A percentile compares a stretch with the other conserved stretches of the same genome.
Evolutionary conservation across 768 basidiomycete species (phyloP).

Genomic region (Boletus fagicola): DNA sequence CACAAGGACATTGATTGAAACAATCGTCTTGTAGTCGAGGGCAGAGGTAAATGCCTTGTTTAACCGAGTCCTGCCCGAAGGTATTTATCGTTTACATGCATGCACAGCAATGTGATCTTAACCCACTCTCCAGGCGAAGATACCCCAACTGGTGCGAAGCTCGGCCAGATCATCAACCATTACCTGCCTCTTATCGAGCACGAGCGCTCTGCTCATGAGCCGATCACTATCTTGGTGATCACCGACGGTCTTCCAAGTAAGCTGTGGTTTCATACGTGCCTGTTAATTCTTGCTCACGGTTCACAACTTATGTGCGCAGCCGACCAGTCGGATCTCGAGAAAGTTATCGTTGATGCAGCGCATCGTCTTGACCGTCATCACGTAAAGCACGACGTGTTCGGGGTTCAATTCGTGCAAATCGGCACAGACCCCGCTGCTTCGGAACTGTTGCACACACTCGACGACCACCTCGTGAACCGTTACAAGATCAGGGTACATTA

Average conservation of each 20-base stretch:
- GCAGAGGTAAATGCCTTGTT: slow-evolving; percentile 25
- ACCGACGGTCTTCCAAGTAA: slow-evolving; percentile 42
- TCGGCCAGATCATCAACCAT: slow-evolving; percentile 35
- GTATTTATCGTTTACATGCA: slow-evolving; percentile 5
- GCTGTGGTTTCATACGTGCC: slow-evolving; percentile 2
- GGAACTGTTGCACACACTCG: slow-evolving; percentile 39
- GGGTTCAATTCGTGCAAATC: slow-evolving; percentile 49
- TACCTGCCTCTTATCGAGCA: slow-evolving; percentile 37
- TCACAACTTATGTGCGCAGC: slow-evolving; percentile 14
- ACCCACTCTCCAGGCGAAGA: slow-evolving; percentile 27
- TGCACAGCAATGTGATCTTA: background rate
- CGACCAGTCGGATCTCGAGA: slow-evolving; percentile 28
- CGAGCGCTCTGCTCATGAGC: slow-evolving; percentile 32
- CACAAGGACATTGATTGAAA: background rate
- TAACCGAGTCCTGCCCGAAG: slow-evolving; percentile 25
- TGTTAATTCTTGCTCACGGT: background rate
- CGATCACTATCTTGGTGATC: slow-evolving; percentile 37
- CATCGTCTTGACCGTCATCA: slow-evolving; percentile 38
- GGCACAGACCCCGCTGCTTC: slow-evolving; percentile 39
- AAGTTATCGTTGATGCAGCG: slow-evolving; percentile 37
- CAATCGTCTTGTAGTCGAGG: slow-evolving; percentile 17
- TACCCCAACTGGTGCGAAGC: slow-evolving; percentile 39
- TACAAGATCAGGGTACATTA: slow-evolving; percentile 33
- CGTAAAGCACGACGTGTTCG: slow-evolving; percentile 39
- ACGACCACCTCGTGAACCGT: slow-evolving; percentile 35